phyloP scores from a whole-genome alignment of 2,329 filamentous ascomycete genomes.

The Diaporthe ilicicola region DNA sequence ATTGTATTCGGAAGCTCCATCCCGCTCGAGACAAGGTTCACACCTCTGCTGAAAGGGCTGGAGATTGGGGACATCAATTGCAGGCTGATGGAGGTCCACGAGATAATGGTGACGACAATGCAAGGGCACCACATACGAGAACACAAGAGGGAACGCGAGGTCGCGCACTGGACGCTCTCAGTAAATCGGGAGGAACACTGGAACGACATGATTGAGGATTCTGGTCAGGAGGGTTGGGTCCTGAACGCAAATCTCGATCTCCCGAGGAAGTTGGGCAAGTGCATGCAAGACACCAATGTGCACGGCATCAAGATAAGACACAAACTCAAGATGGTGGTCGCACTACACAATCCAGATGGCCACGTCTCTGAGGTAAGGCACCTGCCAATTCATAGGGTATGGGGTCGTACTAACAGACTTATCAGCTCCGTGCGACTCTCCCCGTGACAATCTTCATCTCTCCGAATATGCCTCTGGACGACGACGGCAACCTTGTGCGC shows the following conservation, averaged over 20 bases:
- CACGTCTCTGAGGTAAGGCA: constrained; percentile 83
- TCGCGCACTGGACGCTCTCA: constrained; percentile 66
- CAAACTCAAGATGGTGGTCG: constrained; percentile 90
- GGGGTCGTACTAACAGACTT: constrained; percentile 35
- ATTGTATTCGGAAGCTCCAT: constrained; percentile 92
- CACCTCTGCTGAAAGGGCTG: constrained; percentile 88
- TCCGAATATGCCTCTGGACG: constrained; percentile 87
- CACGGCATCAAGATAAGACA: constrained; percentile 92
- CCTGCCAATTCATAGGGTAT: background rate
- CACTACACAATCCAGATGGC: constrained; percentile 92
- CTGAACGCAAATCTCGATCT: constrained; percentile 72
- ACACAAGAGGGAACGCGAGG: constrained; percentile 71
- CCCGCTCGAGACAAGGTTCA: constrained; percentile 84
- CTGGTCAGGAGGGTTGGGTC: constrained; percentile 71
- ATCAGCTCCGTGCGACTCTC: constrained; percentile 82
- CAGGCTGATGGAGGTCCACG: constrained; percentile 81
- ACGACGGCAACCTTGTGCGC: constrained; percentile 80
- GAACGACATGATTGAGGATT: constrained; percentile 74
- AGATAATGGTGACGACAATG: constrained; percentile 63
- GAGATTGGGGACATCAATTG: constrained; percentile 84
- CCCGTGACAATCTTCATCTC: constrained; percentile 96
- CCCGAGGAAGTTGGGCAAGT: constrained; percentile 82
- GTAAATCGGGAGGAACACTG: constrained; percentile 69
- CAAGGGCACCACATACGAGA: constrained; percentile 59
- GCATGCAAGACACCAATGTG: constrained; percentile 88